A percentile compares a stretch with the other conserved stretches of the same genome.
Conservation (phyloP, 148 eudicot genomes). For the Beta vulgaris region DNA sequence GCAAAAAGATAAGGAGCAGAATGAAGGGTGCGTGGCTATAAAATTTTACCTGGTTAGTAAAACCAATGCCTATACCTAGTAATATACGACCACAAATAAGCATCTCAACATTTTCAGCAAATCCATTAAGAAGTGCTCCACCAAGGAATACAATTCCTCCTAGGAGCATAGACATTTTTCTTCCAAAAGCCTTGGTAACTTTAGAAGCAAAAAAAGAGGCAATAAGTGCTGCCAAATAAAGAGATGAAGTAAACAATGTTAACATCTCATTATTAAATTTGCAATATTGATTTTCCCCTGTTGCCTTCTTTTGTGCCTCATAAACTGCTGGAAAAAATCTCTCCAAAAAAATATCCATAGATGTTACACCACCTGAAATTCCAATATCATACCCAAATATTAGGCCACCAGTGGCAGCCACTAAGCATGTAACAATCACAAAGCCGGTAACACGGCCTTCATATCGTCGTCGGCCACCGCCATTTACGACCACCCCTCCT, state of each 20-base stretch:
- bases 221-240: slow-evolving; percentile 36
- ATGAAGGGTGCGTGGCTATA: no score
- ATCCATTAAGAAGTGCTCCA: slow-evolving; percentile 33
- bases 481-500: not conserved
- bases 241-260: slow-evolving; percentile 33
- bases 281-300: slow-evolving; percentile 20
- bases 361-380: slow-evolving; percentile 31
- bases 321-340: slow-evolving; percentile 31
- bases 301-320: slow-evolving; percentile 7
- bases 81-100: slow-evolving; percentile 43
- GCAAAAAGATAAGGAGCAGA: no score
- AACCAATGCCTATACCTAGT: slow-evolving; percentile 40
- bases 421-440: slow-evolving; percentile 4
- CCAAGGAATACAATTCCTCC: slow-evolving; percentile 27
- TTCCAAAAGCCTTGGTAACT: slow-evolving; percentile 27
- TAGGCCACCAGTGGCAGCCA: slow-evolving; percentile 14
- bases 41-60: slow-evolving; percentile 34
- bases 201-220: slow-evolving; percentile 40
- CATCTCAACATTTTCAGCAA: slow-evolving; percentile 35
- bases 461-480: not conserved
- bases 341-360: slow-evolving; percentile 30
- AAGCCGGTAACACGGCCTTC: slow-evolving; percentile 15
- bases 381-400: slow-evolving; percentile 20
- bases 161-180: slow-evolving; percentile 31
- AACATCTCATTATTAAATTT: slow-evolving; percentile 31